phyloP scores from a whole-genome alignment of 768 basidiomycete species.

The Lactarius akahatsu region DNA sequence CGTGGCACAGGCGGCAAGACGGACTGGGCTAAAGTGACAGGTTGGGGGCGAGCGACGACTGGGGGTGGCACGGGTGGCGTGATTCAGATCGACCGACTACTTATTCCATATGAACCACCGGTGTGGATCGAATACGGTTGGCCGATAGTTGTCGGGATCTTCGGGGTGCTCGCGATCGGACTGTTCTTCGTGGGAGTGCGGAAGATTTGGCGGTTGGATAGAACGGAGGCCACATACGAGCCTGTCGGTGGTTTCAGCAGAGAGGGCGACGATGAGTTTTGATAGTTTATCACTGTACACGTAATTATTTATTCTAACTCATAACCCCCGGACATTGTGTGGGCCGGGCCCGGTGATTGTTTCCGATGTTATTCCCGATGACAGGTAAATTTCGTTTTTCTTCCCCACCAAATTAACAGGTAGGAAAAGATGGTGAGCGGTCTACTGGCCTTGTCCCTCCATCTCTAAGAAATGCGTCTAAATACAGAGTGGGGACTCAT shows the following conservation, averaged over 20 bases:
- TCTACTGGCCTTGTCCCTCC: neutral
- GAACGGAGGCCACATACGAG: constrained; percentile 86
- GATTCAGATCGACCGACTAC: constrained; percentile 77
- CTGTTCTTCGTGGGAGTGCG: constrained; percentile 73
- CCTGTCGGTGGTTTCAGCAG: constrained; percentile 78
- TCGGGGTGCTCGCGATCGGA: constrained; percentile 62
- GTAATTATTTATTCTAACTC: neutral
- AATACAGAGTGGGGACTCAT: constrained; percentile 22
- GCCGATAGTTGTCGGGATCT: constrained; percentile 57
- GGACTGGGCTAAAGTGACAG: constrained; percentile 64
- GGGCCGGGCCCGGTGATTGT: neutral
- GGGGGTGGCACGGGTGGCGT: constrained; percentile 81
- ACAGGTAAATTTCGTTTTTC: neutral
- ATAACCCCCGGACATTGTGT: neutral
- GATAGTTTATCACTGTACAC: constrained; percentile 13
- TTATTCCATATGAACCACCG: constrained; percentile 82
- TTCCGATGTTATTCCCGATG: neutral
- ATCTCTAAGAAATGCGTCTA: neutral
- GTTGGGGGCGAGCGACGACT: constrained; percentile 77
- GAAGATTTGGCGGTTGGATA: constrained; percentile 68
- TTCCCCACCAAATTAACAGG: neutral
- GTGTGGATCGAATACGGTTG: constrained; percentile 81
- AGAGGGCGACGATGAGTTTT: constrained; percentile 48
- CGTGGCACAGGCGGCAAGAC: constrained; percentile 59
- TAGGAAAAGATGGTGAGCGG: constrained; percentile 18